These are phyloP conservation scores for Graphiopsis chlorocephala DNA, from an alignment of 2,329 filamentous ascomycete species.

Conservation along the genomic window DNA sequence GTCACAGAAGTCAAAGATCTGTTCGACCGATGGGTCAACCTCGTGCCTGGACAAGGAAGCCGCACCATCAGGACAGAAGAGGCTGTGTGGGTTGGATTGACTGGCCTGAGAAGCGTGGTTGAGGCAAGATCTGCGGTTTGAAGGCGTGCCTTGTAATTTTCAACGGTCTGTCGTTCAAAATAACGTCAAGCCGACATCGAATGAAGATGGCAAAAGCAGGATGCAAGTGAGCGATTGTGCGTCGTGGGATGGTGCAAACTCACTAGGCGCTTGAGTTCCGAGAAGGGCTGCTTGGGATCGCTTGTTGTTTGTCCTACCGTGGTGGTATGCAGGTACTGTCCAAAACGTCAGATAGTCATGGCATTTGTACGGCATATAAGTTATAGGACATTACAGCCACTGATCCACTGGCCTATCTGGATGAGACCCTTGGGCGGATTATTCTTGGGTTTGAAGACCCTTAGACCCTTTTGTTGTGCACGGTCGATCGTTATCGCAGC, in stretches of 20 bases:
- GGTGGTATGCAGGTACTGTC: neutral
- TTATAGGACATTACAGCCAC: neutral
- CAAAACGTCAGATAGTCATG: neutral
- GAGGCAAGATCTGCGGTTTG: constrained; percentile 23
- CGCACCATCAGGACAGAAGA: constrained; percentile 82
- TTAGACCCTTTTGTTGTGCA: neutral
- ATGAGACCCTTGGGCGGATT: neutral
- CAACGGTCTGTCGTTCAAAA: no score
- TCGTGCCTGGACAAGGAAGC: constrained; percentile 76
- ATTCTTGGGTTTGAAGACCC: no score
- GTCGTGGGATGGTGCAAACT: neutral
- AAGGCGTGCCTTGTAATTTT: neutral
- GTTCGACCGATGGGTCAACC: constrained; percentile 83
- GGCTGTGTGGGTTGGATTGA: constrained; percentile 73
- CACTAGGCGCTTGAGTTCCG: neutral
- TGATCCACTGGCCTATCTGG: neutral
- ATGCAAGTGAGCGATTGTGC: neutral
- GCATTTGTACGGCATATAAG: neutral
- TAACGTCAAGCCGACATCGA: neutral
- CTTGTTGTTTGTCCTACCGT: neutral
- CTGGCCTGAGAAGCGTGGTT: constrained; percentile 56
- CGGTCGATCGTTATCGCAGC: neutral
- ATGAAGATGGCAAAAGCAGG: neutral
- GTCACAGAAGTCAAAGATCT: constrained; percentile 65
- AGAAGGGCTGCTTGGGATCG: neutral